Evolutionary conservation across 768 basidiomycete genomes (phyloP).

Genomic region (Obba rivulosa): DNA sequence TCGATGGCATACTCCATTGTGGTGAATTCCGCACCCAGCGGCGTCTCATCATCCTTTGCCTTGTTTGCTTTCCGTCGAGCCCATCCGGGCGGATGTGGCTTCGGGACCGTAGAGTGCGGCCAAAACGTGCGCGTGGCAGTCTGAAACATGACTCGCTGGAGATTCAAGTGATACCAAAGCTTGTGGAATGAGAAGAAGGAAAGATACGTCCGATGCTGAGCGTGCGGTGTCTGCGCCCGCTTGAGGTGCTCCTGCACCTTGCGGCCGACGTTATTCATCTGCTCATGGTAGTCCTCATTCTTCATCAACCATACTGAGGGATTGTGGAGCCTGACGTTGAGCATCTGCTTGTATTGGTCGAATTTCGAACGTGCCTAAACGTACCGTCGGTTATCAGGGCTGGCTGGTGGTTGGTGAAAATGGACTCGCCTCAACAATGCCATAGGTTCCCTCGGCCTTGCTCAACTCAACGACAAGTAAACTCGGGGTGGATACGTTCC

Average conservation of each 20-base stretch:
- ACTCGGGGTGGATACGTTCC: slow-evolving; percentile 81
- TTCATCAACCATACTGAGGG: slow-evolving; percentile 61
- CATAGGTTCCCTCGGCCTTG: slow-evolving; percentile 72
- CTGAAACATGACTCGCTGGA: slow-evolving; percentile 8
- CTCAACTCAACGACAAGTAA: slow-evolving; percentile 80
- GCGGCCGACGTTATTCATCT: slow-evolving; percentile 64
- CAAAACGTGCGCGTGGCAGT: not conserved
- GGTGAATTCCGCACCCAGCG: slow-evolving; percentile 49
- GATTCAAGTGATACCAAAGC: slow-evolving; percentile 50
- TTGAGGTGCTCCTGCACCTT: slow-evolving; percentile 52
- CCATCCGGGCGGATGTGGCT: slow-evolving; percentile 18
- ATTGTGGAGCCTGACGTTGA: slow-evolving; percentile 66
- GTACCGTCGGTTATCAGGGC: not conserved
- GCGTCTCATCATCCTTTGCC: slow-evolving; percentile 47
- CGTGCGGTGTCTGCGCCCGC: slow-evolving; percentile 28
- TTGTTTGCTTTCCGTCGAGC: slow-evolving; percentile 23
- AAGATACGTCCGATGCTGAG: slow-evolving; percentile 25
- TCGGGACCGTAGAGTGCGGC: slow-evolving; percentile 3
- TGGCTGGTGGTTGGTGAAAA: not conserved
- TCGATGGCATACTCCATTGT: slow-evolving; percentile 84
- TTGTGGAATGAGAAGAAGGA: slow-evolving; percentile 39
- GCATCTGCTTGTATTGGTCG: slow-evolving; percentile 79
- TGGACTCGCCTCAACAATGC: slow-evolving; percentile 62
- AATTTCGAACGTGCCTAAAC: slow-evolving; percentile 69
- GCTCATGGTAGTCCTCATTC: slow-evolving; percentile 68